Evolutionary conservation across 306 rosid species (phyloP).

Genomic region (Glycine latifolia): DNA sequence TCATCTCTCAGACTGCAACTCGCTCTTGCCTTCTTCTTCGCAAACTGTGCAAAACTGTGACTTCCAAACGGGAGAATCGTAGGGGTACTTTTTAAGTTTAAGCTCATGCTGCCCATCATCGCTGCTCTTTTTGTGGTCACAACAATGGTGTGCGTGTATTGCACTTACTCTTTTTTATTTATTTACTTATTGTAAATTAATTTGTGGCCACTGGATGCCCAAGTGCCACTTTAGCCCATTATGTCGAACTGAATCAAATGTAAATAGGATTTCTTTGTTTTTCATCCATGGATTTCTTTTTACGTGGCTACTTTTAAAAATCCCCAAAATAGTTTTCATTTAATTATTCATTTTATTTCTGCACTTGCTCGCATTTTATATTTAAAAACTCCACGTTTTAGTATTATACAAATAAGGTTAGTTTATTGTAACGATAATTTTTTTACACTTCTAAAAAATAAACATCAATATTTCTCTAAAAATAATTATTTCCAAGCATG

Average conservation of each 20-base stretch:
- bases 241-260: neutral
- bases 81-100: constrained; percentile 3
- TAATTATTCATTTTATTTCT: neutral
- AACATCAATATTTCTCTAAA: neutral
- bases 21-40: constrained; percentile 36
- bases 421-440: neutral
- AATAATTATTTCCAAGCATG: neutral
- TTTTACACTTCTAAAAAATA: neutral
- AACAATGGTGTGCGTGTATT: neutral
- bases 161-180: neutral
- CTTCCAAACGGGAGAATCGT: constrained; percentile 50
- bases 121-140: constrained; percentile 7
- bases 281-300: neutral
- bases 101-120: constrained; percentile 55
- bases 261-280: neutral
- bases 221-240: constrained; percentile 30
- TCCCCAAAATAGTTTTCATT: too few species aligned
- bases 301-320: too few species aligned
- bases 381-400: too few species aligned
- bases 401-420: too few species aligned
- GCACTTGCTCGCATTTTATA: too few species aligned
- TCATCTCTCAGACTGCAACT: constrained; percentile 49
- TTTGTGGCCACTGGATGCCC: constrained; percentile 24
- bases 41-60: constrained; percentile 37
- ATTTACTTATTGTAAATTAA: neutral